These are phyloP conservation scores for Calophaca sinica DNA, from an alignment of 306 rosid species.

Conservation along the genomic window DNA sequence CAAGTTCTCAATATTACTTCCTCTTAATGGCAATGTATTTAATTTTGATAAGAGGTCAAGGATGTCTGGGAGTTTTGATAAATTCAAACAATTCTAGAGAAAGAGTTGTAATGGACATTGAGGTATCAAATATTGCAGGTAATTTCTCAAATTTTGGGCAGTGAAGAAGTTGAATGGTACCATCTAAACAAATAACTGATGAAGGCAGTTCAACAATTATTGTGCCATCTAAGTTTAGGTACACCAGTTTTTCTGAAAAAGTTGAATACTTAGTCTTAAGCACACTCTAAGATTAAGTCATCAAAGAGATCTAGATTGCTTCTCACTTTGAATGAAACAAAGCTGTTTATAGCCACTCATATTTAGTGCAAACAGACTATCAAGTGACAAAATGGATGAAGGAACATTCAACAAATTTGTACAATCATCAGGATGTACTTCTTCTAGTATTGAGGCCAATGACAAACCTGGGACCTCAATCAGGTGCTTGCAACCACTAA, in stretches of 20 bases:
- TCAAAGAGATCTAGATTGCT: background rate
- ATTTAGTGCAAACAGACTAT: slow-evolving; percentile 11
- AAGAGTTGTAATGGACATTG: background rate
- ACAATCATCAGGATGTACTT: slow-evolving; percentile 12
- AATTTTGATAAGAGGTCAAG: background rate
- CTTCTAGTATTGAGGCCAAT: background rate
- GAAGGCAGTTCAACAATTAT: background rate
- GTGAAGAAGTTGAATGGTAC: background rate
- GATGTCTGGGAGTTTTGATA: slow-evolving; percentile 20
- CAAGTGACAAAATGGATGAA: slow-evolving; percentile 14
- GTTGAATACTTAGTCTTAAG: slow-evolving; percentile 5
- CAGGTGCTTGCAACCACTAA: background rate
- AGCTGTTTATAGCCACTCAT: slow-evolving; percentile 1
- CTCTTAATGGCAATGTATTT: background rate
- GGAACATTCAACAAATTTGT: slow-evolving; percentile 14
- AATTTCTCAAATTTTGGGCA: background rate
- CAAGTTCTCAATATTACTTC: slow-evolving; percentile 13
- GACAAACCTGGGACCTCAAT: slow-evolving; percentile 23
- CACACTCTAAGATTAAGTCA: slow-evolving; percentile 19
- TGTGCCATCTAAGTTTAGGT: background rate
- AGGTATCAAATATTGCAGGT: background rate
- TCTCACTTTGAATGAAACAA: slow-evolving; percentile 3
- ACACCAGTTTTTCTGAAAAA: background rate
- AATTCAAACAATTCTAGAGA: slow-evolving; percentile 1
- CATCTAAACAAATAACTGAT: background rate